Percentiles rank a stretch among this genome's conserved stretches.
These are phyloP conservation scores for Dactylonectria macrodidyma DNA, from an alignment of 2,329 filamentous ascomycete species.

Conservation along the genomic window DNA sequence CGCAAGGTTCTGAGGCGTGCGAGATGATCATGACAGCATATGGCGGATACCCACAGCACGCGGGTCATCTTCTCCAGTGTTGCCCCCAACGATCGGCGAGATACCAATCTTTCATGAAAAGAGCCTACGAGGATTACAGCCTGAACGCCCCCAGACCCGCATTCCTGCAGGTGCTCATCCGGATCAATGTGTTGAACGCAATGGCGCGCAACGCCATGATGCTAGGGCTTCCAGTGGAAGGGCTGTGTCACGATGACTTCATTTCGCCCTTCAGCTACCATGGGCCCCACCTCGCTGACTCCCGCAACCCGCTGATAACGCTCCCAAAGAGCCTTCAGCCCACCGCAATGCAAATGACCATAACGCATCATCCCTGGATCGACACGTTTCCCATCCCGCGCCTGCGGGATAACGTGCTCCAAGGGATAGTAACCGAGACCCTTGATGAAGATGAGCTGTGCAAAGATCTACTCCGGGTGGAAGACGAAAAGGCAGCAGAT, in stretches of 20 bases:
- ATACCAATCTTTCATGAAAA: background rate
- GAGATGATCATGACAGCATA: background rate
- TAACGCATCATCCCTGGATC: constrained; percentile 29
- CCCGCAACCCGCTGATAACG: background rate
- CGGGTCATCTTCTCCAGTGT: background rate
- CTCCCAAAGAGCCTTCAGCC: background rate
- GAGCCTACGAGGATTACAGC: constrained; percentile 17
- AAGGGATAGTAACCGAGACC: background rate
- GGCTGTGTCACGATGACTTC: constrained; percentile 25
- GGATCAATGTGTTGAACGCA: constrained; percentile 23
- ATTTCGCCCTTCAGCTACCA: constrained; percentile 23
- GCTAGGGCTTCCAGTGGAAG: constrained; percentile 1
- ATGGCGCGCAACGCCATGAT: constrained; percentile 15
- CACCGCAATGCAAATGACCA: constrained; percentile 2
- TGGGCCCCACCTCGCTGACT: background rate
- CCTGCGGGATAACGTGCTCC: constrained; percentile 21
- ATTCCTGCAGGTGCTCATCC: constrained; percentile 15
- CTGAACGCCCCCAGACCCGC: constrained; percentile 1
- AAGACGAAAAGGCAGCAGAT: background rate
- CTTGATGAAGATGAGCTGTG: constrained; percentile 23
- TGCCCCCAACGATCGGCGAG: background rate
- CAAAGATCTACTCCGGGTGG: constrained; percentile 12
- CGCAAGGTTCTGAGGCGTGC: background rate
- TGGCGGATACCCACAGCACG: background rate
- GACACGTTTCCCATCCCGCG: constrained; percentile 21